Percentiles rank a stretch among this genome's conserved stretches.
Conservation (phyloP, 75 land plant species). For the Pinus taeda region DNA sequence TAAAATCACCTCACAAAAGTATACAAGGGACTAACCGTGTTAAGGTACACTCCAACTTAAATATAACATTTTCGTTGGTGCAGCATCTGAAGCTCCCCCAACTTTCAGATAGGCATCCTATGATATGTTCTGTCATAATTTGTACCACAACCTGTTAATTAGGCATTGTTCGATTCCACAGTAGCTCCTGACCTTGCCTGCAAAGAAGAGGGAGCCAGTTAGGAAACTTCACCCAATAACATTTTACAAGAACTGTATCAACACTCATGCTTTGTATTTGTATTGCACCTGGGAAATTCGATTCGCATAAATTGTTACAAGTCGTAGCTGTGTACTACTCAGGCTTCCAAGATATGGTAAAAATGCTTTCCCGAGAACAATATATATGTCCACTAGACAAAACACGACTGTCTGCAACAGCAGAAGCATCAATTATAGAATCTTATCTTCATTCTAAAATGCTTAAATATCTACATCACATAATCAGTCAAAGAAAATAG, state of each 20-base stretch:
- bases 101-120: slow-evolving; percentile 6
- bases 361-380: slow-evolving; percentile 95
- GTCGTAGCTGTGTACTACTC: slow-evolving; percentile 86
- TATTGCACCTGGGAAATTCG: slow-evolving; percentile 73
- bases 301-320: slow-evolving; percentile 97
- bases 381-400: slow-evolving; percentile 94
- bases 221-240: background rate
- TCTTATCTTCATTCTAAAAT: background rate
- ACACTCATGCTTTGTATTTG: background rate
- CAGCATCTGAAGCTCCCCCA: slow-evolving; percentile 12
- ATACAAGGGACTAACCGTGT: slow-evolving; percentile 11
- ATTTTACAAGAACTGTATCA: background rate
- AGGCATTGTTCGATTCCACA: slow-evolving; percentile 36
- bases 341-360: slow-evolving; percentile 89
- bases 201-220: background rate
- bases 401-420: slow-evolving; percentile 89
- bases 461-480: background rate
- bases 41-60: slow-evolving; percentile 3
- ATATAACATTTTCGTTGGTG: background rate
- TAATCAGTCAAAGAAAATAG: background rate
- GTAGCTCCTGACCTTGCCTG: slow-evolving; percentile 62
- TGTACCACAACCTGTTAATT: slow-evolving; percentile 3
- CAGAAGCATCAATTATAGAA: background rate
- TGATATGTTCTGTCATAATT: background rate
- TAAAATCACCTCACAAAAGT: slow-evolving; percentile 12